A percentile compares a stretch with the other conserved stretches of the same genome.
Conservation (phyloP, 345 rosid genomes). For the Moringa oleifera region DNA sequence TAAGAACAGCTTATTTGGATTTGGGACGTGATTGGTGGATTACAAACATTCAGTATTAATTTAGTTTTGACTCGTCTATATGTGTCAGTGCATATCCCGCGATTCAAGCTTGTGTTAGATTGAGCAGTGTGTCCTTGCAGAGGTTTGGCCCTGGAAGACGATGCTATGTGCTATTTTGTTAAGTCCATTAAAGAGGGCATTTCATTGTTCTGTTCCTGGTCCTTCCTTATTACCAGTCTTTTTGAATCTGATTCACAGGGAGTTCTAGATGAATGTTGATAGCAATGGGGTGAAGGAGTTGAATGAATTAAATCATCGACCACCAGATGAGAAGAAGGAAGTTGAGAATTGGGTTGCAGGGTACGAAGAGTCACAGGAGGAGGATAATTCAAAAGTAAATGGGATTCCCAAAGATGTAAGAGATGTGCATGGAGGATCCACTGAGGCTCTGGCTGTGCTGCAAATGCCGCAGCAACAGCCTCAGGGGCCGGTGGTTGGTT, state of each 20-base stretch:
- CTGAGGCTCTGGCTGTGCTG: constrained; percentile 27
- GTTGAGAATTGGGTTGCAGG: constrained; percentile 26
- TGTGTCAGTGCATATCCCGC: constrained; percentile 1
- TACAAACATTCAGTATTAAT: constrained; percentile 4
- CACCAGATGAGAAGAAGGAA: constrained; percentile 21
- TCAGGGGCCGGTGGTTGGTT: too few relatives aligned
- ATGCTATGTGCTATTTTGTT: constrained; percentile 30
- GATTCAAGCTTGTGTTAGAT: constrained; percentile 18
- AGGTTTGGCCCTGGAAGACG: constrained; percentile 21
- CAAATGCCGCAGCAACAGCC: constrained; percentile 43
- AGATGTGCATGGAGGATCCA: constrained; percentile 30
- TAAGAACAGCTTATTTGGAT: neutral
- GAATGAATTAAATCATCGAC: constrained; percentile 25
- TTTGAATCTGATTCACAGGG: constrained; percentile 36
- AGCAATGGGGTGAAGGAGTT: constrained; percentile 29
- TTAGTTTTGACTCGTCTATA: constrained; percentile 10
- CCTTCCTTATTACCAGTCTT: constrained; percentile 19
- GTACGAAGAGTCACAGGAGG: constrained; percentile 20
- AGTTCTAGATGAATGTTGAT: constrained; percentile 47
- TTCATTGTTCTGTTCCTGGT: constrained; percentile 18
- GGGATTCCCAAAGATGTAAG: constrained; percentile 28
- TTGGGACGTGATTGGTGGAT: constrained; percentile 11
- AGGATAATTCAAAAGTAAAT: constrained; percentile 24
- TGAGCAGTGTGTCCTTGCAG: too few relatives aligned
- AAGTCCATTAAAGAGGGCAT: constrained; percentile 22